phyloP scores from a whole-genome alignment of 2,329 filamentous ascomycete genomes.

The Microsporum canis region DNA sequence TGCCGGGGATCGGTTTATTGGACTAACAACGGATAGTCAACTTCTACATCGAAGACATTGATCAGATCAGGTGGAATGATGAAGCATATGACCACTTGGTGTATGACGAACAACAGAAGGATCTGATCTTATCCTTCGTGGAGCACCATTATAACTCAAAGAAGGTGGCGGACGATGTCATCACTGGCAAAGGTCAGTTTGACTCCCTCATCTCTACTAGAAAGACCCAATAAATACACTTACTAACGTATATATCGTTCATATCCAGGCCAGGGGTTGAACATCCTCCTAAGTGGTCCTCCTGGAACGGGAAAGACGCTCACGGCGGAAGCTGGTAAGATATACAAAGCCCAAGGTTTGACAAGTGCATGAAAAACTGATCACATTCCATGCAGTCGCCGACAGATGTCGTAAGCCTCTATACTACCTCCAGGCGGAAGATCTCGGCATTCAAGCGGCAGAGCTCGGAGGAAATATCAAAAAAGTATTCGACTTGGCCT shows the following conservation, averaged over 20 bases:
- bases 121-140: slow-evolving; percentile 39
- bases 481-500: slow-evolving; percentile 20
- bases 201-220: not conserved
- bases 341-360: slow-evolving; percentile 4
- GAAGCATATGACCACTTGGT: slow-evolving; percentile 39
- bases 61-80: slow-evolving; percentile 37
- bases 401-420: slow-evolving; percentile 6
- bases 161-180: slow-evolving; percentile 20
- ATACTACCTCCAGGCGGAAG: slow-evolving; percentile 12
- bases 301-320: slow-evolving; percentile 27
- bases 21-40: not conserved
- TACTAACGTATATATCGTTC: not conserved
- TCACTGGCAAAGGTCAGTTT: slow-evolving; percentile 25
- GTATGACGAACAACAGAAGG: slow-evolving; percentile 39
- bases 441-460: slow-evolving; percentile 13
- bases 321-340: slow-evolving; percentile 23
- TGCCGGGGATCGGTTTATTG: not conserved
- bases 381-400: slow-evolving; percentile 12
- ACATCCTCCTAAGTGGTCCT: slow-evolving; percentile 10
- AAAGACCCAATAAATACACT: not conserved
- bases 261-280: slow-evolving; percentile 6
- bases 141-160: slow-evolving; percentile 30
- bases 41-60: slow-evolving; percentile 26
- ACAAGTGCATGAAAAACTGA: slow-evolving; percentile 17
- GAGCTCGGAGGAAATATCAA: slow-evolving; percentile 18